Conservation (phyloP, 2,329 filamentous ascomycete genomes). For the Ophiostoma tasmaniense region DNA sequence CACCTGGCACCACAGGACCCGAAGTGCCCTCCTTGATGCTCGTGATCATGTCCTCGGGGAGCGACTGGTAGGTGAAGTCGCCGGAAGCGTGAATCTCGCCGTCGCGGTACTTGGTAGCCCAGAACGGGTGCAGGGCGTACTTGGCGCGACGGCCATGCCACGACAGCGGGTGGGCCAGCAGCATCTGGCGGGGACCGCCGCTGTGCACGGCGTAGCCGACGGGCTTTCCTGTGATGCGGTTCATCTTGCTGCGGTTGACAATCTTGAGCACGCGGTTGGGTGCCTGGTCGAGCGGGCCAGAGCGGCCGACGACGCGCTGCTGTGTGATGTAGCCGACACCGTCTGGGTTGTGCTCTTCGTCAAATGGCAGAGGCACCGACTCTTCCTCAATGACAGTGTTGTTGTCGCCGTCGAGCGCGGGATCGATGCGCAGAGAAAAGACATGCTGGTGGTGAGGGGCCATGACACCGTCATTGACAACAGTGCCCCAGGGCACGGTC, state of each 20-base stretch:
- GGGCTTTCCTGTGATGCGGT: slow-evolving; percentile 35
- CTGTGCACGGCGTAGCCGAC: slow-evolving; percentile 39
- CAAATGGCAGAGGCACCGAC: slow-evolving; percentile 34
- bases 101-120: slow-evolving; percentile 38
- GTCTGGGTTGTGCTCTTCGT: slow-evolving; percentile 38
- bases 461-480: slow-evolving; percentile 7
- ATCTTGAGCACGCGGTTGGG: slow-evolving; percentile 43
- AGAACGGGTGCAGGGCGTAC: slow-evolving; percentile 36
- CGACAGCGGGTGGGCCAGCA: slow-evolving; percentile 33
- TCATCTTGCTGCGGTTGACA: slow-evolving; percentile 35
- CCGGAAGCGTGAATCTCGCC: slow-evolving; percentile 36
- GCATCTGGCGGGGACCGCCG: slow-evolving; percentile 35
- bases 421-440: slow-evolving; percentile 1
- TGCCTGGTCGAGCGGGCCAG: slow-evolving; percentile 40
- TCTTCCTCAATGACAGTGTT: slow-evolving; percentile 41
- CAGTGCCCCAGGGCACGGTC: slow-evolving; percentile 3
- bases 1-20: not conserved
- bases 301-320: slow-evolving; percentile 35
- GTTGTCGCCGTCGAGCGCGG: slow-evolving; percentile 51
- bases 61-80: slow-evolving; percentile 34
- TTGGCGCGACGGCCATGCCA: slow-evolving; percentile 34
- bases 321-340: slow-evolving; percentile 38
- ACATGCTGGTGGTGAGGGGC: slow-evolving; percentile 9
- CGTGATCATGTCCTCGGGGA: not conserved
- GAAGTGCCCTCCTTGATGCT: not conserved